These are phyloP conservation scores for Mortierella sp. DNA, from an alignment of 371 early-diverging fungal species.

Conservation along the genomic window DNA sequence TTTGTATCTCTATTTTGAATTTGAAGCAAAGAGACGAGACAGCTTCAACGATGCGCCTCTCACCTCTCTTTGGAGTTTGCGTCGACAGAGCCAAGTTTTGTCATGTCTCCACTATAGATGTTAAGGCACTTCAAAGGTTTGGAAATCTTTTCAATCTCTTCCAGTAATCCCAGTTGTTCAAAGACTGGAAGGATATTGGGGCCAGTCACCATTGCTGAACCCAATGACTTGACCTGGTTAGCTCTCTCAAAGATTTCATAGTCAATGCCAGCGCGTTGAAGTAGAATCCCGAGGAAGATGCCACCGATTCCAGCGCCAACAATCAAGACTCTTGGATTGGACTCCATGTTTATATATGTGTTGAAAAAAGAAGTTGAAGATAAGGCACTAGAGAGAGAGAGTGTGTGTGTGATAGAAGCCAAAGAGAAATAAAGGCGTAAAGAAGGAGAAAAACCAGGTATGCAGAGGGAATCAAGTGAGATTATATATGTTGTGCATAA, in stretches of 20 bases:
- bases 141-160: constrained; percentile 32
- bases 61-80: constrained; percentile 32
- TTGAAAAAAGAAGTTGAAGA: background rate
- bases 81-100: constrained; percentile 14
- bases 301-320: constrained; percentile 46
- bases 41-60: background rate
- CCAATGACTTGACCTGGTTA: constrained; percentile 18
- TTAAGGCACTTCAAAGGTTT: constrained; percentile 38
- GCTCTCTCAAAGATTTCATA: constrained; percentile 44
- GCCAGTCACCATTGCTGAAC: constrained; percentile 36
- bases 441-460: too few relatives aligned
- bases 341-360: constrained; percentile 16
- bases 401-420: background rate
- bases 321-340: constrained; percentile 29
- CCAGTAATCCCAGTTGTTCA: constrained; percentile 35
- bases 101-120: constrained; percentile 18
- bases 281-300: constrained; percentile 29
- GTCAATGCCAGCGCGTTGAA: constrained; percentile 42
- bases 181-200: constrained; percentile 42
- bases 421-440: too few relatives aligned
- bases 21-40: too few relatives aligned
- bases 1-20: too few relatives aligned
- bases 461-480: too few relatives aligned
- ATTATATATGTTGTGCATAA: too few relatives aligned
- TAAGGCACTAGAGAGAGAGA: too few relatives aligned